Conservation (phyloP, 2,329 filamentous ascomycete genomes). For the Diplodia scrobiculata region DNA sequence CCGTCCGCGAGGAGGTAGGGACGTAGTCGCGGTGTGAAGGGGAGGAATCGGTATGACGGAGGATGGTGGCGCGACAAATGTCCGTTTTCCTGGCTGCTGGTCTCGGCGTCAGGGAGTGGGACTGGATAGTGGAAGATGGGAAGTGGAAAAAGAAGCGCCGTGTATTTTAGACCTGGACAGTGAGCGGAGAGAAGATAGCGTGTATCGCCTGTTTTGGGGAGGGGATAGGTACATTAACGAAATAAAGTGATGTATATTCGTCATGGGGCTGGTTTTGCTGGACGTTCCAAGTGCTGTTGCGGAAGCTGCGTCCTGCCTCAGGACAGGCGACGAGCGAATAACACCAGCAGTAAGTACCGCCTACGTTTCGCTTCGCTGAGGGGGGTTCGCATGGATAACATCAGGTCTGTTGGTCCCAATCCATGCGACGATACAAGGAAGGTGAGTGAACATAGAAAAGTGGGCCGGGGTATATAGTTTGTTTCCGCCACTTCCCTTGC, state of each 20-base stretch:
- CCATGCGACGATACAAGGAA: too few species aligned
- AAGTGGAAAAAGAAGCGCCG: background rate
- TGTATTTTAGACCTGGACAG: constrained; percentile 1
- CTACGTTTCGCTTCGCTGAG: too few species aligned
- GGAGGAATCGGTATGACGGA: background rate
- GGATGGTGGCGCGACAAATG: constrained; percentile 22
- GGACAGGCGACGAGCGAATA: too few species aligned
- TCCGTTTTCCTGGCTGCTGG: background rate
- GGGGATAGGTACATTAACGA: background rate
- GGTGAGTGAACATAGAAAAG: too few species aligned
- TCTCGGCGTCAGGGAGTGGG: background rate
- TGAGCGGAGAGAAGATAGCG: background rate
- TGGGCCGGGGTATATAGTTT: too few species aligned
- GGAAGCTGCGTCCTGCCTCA: too few species aligned
- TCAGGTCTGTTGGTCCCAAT: too few species aligned
- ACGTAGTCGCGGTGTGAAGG: background rate
- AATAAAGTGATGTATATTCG: background rate
- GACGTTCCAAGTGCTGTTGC: too few species aligned
- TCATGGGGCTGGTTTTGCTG: too few species aligned
- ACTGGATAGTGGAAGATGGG: background rate
- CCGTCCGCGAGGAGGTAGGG: background rate
- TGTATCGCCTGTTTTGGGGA: background rate
- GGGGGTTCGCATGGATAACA: too few species aligned
- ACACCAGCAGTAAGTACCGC: too few species aligned
- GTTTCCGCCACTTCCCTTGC: too few species aligned